Percentiles rank a stretch among this genome's conserved stretches.
Conservation (phyloP, 805 yeast genomes). For the Sugiyamaella americana region DNA sequence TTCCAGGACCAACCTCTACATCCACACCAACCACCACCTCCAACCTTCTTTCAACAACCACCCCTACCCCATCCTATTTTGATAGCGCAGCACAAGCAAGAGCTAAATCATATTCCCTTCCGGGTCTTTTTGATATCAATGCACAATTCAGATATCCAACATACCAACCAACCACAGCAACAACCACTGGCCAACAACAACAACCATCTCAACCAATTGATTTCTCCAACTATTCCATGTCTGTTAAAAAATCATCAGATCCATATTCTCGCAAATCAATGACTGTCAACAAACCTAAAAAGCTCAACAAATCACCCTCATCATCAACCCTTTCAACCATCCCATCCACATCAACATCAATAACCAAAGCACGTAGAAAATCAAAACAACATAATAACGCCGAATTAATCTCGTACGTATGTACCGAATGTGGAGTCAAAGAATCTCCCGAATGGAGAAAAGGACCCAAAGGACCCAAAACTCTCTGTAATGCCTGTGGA, state of each 20-base stretch:
- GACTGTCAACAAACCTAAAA: neutral
- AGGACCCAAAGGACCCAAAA: conserved; percentile 78
- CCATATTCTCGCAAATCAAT: neutral
- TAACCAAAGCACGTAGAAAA: conserved; percentile 6
- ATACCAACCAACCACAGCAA: conserved; percentile 3
- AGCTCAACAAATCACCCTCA: neutral
- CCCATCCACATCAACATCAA: neutral
- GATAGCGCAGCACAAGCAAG: conserved; percentile 10
- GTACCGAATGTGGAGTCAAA: conserved; percentile 66
- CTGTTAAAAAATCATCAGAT: conserved; percentile 1
- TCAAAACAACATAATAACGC: conserved; percentile 8
- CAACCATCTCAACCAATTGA: conserved; percentile 6
- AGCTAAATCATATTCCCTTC: conserved; percentile 19
- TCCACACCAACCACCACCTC: conserved; percentile 1
- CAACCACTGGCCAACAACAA: neutral
- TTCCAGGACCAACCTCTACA: neutral
- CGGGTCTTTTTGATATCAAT: conserved; percentile 15
- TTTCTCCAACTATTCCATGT: conserved; percentile 18
- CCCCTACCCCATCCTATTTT: conserved; percentile 2
- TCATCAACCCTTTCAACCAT: neutral
- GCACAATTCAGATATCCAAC: conserved; percentile 4
- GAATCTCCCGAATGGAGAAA: conserved; percentile 91
- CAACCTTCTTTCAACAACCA: neutral
- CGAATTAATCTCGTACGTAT: conserved; percentile 27
- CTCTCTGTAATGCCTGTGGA: conserved; percentile 91